Base-by-base conservation (phyloP, 73 alveolate genomes). In the Paramecium bursaria region DNA sequence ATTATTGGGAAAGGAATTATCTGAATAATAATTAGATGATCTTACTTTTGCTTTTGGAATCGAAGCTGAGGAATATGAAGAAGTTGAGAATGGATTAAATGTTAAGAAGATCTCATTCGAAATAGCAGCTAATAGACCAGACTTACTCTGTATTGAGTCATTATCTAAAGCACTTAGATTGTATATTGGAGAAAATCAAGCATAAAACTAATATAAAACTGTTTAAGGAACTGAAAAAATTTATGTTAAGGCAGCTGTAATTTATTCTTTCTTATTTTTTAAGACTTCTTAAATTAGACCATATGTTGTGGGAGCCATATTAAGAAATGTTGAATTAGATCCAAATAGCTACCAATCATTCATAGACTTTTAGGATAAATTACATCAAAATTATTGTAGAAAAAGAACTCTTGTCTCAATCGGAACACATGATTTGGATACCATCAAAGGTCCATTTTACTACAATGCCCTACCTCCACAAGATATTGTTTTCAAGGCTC, bases 361-460 rank as follows among this genome's bases (percentile, higher is more conserved):
- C 42, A 31, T 94, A 88, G 97, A 93, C 79, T 89, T 94, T 74
- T 98, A 98, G 91, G 99, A 98, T 86, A 96, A 96, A 88, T 92
- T 98, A 74, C 99, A 98, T 89, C 95, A 96, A 73, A 98, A 98
- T 91, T 94, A 95, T 42, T 94, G 99, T 94, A 55, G 98, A 50
- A 80, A 88, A 53, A 86, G 98, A 52, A 96, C 97, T 48, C 88
- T 95, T 21, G 99, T 90, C 17, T 88, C 99, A 17, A 95, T 95
- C 90, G 99, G 99, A 17, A 98, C 99, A 23, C 99, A 98, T 90
- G 99, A 98, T 88, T 93, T 91, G 51, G 98, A 97, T 88, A 96
- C 98, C 50, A 79, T 96, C 52, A 87, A 93, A 86, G 99, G 99
- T 3, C 98, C 98, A 52, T 93, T 95, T 85, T 75, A 86, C 30